Evolutionary conservation across 306 rosid species (phyloP).

Genomic region (Alnus glutinosa): DNA sequence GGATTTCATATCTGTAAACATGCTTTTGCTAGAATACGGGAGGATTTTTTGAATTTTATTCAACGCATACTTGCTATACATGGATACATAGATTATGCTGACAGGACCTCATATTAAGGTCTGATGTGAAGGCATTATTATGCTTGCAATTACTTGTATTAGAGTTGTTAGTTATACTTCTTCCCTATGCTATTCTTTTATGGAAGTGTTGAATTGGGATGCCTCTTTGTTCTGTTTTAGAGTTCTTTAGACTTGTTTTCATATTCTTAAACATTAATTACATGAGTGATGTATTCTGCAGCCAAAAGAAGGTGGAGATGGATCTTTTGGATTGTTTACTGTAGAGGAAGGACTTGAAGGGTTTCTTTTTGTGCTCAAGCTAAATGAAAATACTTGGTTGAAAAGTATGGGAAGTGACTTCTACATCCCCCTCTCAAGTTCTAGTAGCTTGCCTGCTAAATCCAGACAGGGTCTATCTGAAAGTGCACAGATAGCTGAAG

Average conservation of each 20-base stretch:
- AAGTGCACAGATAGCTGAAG: conserved; percentile 36
- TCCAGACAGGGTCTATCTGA: conserved; percentile 32
- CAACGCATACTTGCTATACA: background rate
- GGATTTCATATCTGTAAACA: background rate
- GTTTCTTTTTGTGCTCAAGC: conserved; percentile 85
- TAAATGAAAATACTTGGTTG: conserved; percentile 67
- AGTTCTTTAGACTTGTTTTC: background rate
- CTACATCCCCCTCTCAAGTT: conserved; percentile 62
- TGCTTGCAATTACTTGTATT: conserved; percentile 5
- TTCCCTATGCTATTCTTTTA: conserved; percentile 8
- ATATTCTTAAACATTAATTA: conserved; percentile 6
- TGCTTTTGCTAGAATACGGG: background rate
- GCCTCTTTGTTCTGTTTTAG: background rate
- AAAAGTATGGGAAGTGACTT: conserved; percentile 70
- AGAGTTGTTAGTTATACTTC: background rate
- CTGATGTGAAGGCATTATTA: conserved; percentile 15
- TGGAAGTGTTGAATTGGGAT: conserved; percentile 10
- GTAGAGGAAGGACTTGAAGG: conserved; percentile 74
- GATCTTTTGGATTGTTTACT: conserved; percentile 55
- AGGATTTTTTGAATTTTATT: background rate
- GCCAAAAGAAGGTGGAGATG: conserved; percentile 64
- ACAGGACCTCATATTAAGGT: conserved; percentile 9
- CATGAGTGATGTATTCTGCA: conserved; percentile 43
- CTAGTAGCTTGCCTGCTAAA: conserved; percentile 35
- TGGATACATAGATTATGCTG: background rate